These are phyloP conservation scores for Massariosphaeria phaeospora DNA, from an alignment of 495 filamentous ascomycete genomes.

Conservation along the genomic window DNA sequence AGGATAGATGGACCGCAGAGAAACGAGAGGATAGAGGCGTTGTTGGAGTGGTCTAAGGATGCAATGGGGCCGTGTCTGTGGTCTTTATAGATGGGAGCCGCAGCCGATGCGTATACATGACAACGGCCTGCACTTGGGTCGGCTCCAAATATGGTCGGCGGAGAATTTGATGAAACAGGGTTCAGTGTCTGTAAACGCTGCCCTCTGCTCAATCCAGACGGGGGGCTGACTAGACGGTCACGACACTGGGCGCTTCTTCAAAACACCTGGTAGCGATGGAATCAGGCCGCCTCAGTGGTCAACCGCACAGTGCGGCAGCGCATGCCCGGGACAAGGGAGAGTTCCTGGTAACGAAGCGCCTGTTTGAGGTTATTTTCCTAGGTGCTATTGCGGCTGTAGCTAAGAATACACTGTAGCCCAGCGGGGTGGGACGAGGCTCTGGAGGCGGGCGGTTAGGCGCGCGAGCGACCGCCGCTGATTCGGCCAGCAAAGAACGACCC, in stretches of 20 bases:
- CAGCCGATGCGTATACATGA: slow-evolving; percentile 3
- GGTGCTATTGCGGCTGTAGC: slow-evolving; percentile 19
- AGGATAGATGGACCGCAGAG: slow-evolving; percentile 25
- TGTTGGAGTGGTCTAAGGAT: slow-evolving; percentile 18
- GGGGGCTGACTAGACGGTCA: slow-evolving; percentile 28
- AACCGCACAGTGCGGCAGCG: slow-evolving; percentile 4
- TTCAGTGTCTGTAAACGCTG: slow-evolving; percentile 32
- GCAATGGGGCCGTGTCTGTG: slow-evolving; percentile 5
- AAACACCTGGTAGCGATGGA: slow-evolving; percentile 7
- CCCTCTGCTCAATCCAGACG: slow-evolving; percentile 7
- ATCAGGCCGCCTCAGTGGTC: slow-evolving; percentile 27
- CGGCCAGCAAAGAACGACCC: slow-evolving; percentile 27
- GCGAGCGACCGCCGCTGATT: slow-evolving; percentile 7
- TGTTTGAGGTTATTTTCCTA: slow-evolving; percentile 27
- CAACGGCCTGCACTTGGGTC: slow-evolving; percentile 7
- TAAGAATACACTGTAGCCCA: slow-evolving; percentile 15
- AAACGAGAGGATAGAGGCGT: slow-evolving; percentile 22
- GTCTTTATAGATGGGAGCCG: slow-evolving; percentile 25
- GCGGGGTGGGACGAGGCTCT: slow-evolving; percentile 10
- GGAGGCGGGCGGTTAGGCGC: slow-evolving; percentile 23
- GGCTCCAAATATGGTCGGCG: slow-evolving; percentile 26
- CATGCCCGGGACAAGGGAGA: slow-evolving; percentile 6
- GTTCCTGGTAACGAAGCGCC: slow-evolving; percentile 24
- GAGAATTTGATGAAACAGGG: slow-evolving; percentile 30
- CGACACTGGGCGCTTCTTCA: slow-evolving; percentile 28